A percentile compares a stretch with the other conserved stretches of the same genome.
These are phyloP conservation scores for Tolypocladium tropicale DNA, from an alignment of 2,329 filamentous ascomycete genomes.

Conservation along the genomic window DNA sequence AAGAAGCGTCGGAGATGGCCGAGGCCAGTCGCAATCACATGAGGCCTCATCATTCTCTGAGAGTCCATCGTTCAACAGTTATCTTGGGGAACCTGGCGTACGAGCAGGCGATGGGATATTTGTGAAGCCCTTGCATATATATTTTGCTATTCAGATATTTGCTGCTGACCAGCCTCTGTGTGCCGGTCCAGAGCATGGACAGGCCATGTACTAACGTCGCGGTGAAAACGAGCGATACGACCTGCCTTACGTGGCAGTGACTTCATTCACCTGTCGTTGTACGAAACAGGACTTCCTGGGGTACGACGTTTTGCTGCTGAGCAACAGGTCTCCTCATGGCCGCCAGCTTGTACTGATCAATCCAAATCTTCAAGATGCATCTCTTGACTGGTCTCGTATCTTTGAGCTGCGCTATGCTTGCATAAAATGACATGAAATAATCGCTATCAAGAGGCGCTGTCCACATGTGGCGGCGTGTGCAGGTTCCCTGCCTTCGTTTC, in stretches of 20 bases:
- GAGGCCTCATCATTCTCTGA: background rate
- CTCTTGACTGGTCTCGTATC: background rate
- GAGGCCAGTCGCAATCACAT: no score
- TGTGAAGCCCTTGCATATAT: no score
- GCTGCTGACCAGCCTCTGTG: background rate
- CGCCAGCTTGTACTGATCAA: background rate
- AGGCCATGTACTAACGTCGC: no score
- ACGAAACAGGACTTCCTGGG: no score
- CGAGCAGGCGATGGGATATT: background rate
- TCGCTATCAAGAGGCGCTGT: conserved; percentile 8
- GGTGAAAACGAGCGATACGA: no score
- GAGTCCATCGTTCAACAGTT: no score
- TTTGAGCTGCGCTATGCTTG: conserved; percentile 9
- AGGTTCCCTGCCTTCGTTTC: background rate
- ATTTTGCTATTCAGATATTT: no score
- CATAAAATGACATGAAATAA: conserved; percentile 8
- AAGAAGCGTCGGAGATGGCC: background rate
- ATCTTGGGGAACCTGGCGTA: background rate
- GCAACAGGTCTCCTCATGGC: background rate
- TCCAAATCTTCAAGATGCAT: background rate
- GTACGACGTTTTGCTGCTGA: no score
- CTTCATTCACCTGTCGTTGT: no score
- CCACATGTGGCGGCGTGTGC: background rate
- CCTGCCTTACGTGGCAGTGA: no score
- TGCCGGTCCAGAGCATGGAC: no score